Conservation (phyloP, 2,329 filamentous ascomycete genomes). For the Pestalotiopsis sp. region DNA sequence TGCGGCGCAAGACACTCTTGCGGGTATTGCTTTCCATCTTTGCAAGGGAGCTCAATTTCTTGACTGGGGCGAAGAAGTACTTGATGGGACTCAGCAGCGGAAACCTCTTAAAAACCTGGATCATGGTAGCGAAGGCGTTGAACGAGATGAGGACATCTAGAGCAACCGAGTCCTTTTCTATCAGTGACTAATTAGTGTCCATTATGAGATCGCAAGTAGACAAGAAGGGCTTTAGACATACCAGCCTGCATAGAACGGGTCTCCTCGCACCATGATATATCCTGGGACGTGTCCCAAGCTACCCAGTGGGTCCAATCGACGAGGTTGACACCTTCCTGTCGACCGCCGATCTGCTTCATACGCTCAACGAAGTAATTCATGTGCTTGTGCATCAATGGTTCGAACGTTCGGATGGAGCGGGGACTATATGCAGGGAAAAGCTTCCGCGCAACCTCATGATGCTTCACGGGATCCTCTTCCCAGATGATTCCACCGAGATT, state of each 20-base stretch:
- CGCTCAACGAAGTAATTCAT: conserved; percentile 22
- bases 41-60: background rate
- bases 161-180: conserved; percentile 11
- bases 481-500: conserved; percentile 22
- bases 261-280: conserved; percentile 19
- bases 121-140: conserved; percentile 12
- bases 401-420: conserved; percentile 16
- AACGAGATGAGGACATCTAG: conserved; percentile 14
- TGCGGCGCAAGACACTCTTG: conserved; percentile 13
- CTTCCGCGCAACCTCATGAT: conserved; percentile 22
- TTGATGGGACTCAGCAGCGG: conserved; percentile 18
- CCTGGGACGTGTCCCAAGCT: background rate
- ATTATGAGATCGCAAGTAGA: background rate
- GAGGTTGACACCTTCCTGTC: conserved; percentile 15
- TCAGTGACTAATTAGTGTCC: background rate
- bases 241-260: conserved; percentile 20
- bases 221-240: conserved; percentile 1
- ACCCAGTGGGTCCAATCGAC: conserved; percentile 23
- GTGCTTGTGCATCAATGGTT: conserved; percentile 22
- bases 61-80: conserved; percentile 19
- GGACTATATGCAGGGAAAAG: conserved; percentile 25
- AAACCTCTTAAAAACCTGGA: conserved; percentile 16
- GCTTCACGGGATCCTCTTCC: conserved; percentile 25
- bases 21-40: conserved; percentile 16
- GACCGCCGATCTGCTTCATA: conserved; percentile 18